Evolutionary conservation across 257 asterid species (phyloP).

Genomic region (Orobanche coerulescens): DNA sequence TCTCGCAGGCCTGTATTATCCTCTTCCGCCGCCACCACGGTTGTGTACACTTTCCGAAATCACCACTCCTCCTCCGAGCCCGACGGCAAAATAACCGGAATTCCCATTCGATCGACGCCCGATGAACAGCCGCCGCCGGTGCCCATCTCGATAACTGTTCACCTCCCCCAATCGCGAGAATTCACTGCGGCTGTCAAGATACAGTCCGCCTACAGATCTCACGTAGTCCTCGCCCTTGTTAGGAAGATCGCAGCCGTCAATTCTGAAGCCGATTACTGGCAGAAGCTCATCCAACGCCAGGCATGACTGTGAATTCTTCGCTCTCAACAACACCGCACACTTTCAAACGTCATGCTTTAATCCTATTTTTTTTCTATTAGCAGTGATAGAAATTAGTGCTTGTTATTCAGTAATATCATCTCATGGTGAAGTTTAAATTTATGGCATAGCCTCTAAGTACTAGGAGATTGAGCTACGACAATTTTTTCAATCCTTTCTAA

Average conservation of each 20-base stretch:
- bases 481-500: neutral
- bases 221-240: conserved; percentile 49
- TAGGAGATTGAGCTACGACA: neutral
- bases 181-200: conserved; percentile 50
- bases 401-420: neutral
- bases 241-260: conserved; percentile 62
- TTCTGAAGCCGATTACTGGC: conserved; percentile 66
- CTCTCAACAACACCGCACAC: neutral
- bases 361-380: neutral
- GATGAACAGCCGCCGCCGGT: conserved; percentile 22
- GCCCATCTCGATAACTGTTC: conserved; percentile 25
- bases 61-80: conserved; percentile 34
- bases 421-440: neutral
- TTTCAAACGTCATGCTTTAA: neutral
- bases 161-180: conserved; percentile 24
- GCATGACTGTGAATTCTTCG: conserved; percentile 22
- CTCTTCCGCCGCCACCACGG: conserved; percentile 33
- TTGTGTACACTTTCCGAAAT: conserved; percentile 27
- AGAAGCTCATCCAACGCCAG: conserved; percentile 77
- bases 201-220: conserved; percentile 69
- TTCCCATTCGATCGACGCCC: conserved; percentile 30
- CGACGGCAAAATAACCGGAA: conserved; percentile 22
- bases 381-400: neutral
- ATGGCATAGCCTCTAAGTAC: neutral
- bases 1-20: conserved; percentile 27